phyloP scores from a whole-genome alignment of 129 eudicot species.

The Kitagawia praeruptora region DNA sequence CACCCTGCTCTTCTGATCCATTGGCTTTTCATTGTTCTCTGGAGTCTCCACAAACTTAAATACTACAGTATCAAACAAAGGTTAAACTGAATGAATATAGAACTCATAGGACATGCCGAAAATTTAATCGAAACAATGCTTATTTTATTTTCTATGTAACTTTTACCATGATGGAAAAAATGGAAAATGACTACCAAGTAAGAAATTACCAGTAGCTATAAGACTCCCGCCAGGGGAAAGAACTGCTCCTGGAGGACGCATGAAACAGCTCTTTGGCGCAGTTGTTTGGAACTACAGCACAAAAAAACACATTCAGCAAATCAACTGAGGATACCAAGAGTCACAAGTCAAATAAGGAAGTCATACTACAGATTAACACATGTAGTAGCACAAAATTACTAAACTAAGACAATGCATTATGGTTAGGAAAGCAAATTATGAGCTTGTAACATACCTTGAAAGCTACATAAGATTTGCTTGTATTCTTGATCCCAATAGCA shows the following conservation, averaged over 20 bases:
- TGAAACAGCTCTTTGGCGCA: slow-evolving; percentile 87
- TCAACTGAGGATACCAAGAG: background rate
- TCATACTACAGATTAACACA: background rate
- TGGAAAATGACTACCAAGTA: background rate
- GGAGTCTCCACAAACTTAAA: slow-evolving; percentile 89
- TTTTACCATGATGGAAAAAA: background rate
- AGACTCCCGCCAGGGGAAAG: slow-evolving; percentile 65
- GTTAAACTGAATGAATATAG: background rate
- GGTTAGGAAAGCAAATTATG: background rate
- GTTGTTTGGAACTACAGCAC: slow-evolving; percentile 74
- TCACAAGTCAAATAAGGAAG: background rate
- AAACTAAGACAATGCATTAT: background rate
- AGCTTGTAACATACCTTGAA: slow-evolving; percentile 53
- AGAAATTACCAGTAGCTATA: slow-evolving; percentile 48
- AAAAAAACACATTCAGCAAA: background rate
- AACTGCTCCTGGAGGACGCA: slow-evolving; percentile 90
- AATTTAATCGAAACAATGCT: background rate
- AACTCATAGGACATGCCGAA: background rate
- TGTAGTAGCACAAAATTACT: background rate
- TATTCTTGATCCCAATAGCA: slow-evolving; percentile 77
- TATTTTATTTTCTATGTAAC: background rate
- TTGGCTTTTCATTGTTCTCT: slow-evolving; percentile 56
- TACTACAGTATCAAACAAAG: slow-evolving; percentile 24
- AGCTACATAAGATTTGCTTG: slow-evolving; percentile 90
- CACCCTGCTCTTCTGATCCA: slow-evolving; percentile 50